Evolutionary conservation across 139 green algal genomes (phyloP), one percentile per base, ranked within the genome.

Genomic region (Haematococcus lacustris): DNA sequence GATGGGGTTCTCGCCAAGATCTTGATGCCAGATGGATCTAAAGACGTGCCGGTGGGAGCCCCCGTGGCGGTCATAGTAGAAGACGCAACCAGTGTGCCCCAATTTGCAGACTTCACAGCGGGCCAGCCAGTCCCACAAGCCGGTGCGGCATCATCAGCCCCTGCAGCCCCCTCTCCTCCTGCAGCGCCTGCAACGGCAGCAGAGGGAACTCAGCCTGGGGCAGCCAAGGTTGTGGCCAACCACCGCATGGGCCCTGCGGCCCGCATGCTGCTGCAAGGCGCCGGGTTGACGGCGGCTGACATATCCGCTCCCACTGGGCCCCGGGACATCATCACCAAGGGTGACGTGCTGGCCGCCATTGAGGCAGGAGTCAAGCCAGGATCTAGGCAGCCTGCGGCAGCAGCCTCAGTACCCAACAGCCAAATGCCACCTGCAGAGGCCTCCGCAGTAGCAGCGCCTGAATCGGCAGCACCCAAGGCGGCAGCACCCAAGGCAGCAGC

Each of bases 301-400:
- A 68, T 92, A 4, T 57, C 51, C 13, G 59, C 53, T 4, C 77
- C 82, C 25, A 94, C 87, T 1, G 93, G 93, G 0, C 93, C 91
- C 0, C 76, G 85, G 3, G 79, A 81, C 41, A 93, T 96, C 39
- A 67, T 98, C 53, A 96, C 89, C 5, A 98, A 98, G 82, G 87
- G 77, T 0, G 93, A 98, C 75, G 91, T 97, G 38, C 77, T 97
- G 59, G 81, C 80, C 13, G 90, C 91, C 26, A 83, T 96, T 3
- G 84, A 76, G 3, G 72, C 71, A 2, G 87, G 89, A 0, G 61
- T 68, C 0, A 81, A 83, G 78, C 71, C 74, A 0, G 66, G 70
- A 1, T 30, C 9, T 2, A 39, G 23, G 28, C 38, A 32, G 34
- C 53, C 63, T 17, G 59, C 53, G 26, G 66, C 60, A 30, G 70